Percentiles rank a stretch among this genome's conserved stretches.
These are phyloP conservation scores for Globisporangium yorkense DNA, from an alignment of 352 stramenopile species.

Conservation along the genomic window DNA sequence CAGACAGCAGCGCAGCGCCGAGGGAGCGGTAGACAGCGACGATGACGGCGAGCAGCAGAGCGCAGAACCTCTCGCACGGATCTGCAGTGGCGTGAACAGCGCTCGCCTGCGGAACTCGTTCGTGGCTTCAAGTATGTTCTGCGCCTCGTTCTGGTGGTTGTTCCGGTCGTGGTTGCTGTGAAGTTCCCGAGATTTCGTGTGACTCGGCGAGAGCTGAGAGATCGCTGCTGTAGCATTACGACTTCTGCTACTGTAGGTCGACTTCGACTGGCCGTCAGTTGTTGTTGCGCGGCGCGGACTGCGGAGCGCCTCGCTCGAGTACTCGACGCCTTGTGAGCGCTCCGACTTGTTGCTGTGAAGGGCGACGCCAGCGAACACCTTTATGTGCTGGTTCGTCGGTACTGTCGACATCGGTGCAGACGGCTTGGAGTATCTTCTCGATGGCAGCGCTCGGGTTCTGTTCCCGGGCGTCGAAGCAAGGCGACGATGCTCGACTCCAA, in stretches of 20 bases:
- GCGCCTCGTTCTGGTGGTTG: no score
- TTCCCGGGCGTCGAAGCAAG: no score
- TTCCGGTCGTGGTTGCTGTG: neutral
- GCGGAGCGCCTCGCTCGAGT: no score
- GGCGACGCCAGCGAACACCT: no score
- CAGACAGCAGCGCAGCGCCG: neutral
- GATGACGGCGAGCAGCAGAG: neutral
- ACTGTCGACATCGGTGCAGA: neutral
- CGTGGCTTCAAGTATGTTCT: neutral
- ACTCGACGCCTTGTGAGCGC: neutral
- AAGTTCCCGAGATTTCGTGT: no score
- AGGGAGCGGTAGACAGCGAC: neutral
- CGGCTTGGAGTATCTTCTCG: neutral
- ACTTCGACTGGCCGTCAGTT: no score
- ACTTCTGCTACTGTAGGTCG: no score
- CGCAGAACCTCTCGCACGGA: neutral
- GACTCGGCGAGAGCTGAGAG: no score
- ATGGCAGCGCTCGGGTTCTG: neutral
- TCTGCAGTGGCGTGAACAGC: neutral
- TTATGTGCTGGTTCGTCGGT: neutral
- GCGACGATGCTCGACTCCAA: no score
- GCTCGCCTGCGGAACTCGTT: neutral
- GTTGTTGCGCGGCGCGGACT: neutral
- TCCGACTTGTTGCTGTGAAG: neutral
- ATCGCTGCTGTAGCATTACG: no score